Evolutionary conservation across 768 basidiomycete species (phyloP).

Genomic region (Russula olivacea): DNA sequence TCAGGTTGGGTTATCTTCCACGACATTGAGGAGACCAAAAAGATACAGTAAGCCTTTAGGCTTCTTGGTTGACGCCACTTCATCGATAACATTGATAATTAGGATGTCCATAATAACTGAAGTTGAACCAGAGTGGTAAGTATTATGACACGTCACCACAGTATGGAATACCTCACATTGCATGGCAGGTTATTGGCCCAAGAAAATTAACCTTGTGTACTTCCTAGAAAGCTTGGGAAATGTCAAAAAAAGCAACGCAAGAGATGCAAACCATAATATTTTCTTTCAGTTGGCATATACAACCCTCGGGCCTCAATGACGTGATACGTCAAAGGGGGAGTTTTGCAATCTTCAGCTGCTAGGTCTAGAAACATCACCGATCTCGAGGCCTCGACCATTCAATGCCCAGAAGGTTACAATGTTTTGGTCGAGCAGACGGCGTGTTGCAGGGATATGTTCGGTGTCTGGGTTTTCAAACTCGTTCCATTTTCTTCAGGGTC

Average conservation of each 20-base stretch:
- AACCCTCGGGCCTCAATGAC: not conserved
- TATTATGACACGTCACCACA: conserved; percentile 1
- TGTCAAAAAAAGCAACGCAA: not conserved
- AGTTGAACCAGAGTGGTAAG: conserved; percentile 90
- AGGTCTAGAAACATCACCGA: not conserved
- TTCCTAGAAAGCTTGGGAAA: not conserved
- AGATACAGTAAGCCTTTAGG: conserved; percentile 61
- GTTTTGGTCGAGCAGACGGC: not conserved
- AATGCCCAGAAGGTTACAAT: not conserved
- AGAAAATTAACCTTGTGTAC: not conserved
- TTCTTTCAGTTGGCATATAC: not conserved
- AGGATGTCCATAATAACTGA: conserved; percentile 92
- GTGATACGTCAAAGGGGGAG: not conserved
- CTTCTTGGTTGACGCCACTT: not conserved
- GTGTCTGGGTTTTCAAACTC: not conserved
- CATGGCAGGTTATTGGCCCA: conserved; percentile 13
- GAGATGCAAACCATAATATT: not conserved
- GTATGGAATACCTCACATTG: not conserved
- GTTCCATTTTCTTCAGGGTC: conserved; percentile 13
- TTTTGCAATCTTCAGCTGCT: not conserved
- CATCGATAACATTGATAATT: conserved; percentile 22
- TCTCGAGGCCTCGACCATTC: too few species aligned
- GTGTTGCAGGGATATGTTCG: not conserved
- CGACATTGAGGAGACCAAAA: conserved; percentile 95
- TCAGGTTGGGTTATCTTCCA: conserved; percentile 94